A percentile compares a stretch with the other conserved stretches of the same genome.
Evolutionary conservation across 495 filamentous ascomycete species (phyloP).

Genomic region (Tuber borchii): DNA sequence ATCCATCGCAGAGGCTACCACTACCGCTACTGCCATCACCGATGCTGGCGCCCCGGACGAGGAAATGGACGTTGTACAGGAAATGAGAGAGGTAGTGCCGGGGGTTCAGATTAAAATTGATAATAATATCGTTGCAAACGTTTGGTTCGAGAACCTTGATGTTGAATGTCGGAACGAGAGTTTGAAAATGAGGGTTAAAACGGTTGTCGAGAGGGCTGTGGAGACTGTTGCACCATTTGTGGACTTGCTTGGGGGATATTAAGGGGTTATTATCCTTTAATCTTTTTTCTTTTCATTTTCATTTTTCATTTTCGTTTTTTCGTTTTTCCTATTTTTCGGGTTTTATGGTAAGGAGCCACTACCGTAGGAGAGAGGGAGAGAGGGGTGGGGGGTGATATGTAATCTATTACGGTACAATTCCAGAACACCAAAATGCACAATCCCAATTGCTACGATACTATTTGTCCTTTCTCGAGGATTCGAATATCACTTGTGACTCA

Average conservation of each 20-base stretch:
- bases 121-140: constrained; percentile 76
- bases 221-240: constrained; percentile 75
- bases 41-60: constrained; percentile 19
- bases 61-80: constrained; percentile 47
- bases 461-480: not conserved
- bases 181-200: constrained; percentile 70
- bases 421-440: not conserved
- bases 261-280: not conserved
- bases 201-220: constrained; percentile 85
- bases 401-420: not conserved
- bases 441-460: not conserved
- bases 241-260: constrained; percentile 29
- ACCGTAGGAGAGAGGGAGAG: not conserved
- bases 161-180: constrained; percentile 73
- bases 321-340: not conserved
- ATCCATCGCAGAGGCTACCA: constrained; percentile 36
- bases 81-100: constrained; percentile 72
- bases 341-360: not conserved
- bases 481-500: not conserved
- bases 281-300: not conserved
- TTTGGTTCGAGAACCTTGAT: constrained; percentile 86
- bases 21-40: constrained; percentile 28
- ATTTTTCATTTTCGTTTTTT: not conserved
- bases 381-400: not conserved
- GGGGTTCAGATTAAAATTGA: constrained; percentile 83